Base-by-base conservation (phyloP, 192 early-diverging fungal genomes). In the Paraglomus occultum region DNA sequence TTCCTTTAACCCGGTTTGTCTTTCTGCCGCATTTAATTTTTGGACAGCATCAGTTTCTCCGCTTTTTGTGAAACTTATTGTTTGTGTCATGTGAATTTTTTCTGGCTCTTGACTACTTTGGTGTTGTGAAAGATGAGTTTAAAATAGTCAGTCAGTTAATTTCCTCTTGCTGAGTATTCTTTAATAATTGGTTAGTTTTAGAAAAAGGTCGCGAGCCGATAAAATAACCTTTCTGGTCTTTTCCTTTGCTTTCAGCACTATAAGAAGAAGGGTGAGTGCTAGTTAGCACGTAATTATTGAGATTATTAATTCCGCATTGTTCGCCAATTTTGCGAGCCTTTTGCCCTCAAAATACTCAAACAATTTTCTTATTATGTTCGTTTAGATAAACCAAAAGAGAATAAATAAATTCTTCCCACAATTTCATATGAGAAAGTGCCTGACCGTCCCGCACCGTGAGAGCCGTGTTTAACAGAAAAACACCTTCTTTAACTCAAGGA, bases 351-450 rank as follows among this genome's bases (percentile, higher is more conserved):
- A 62, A 45, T 44, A 62, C 60, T 44, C 60, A 62, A 17, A 62
- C 18, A 45, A 62, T 45, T 7, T 62, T 62, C 14, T 44, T 17
- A 62, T 62, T 8, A 17, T 62, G 8, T 1, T 45, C 45, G 44
- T 62, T 62, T 44, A 62, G 42, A 5, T 62, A 62, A 46, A 5
- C 45, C 45, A 62, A 8, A 1, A 62, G 17, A 17, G 60, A 62
- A 62, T 44, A 62, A 62, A 62, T 62, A 12, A 62, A 62, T 43
- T 62, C 60, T 62, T 46, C 15, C 45, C 60, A 62, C 15, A 1
- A 62, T 46, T n/a, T 44, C 60, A 62, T 43, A 62, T 62, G 60
- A 46, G 60, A 62, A 62, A 62, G 60, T 5, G 60, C 60, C 17
- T 62, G 38, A 9, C 60, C 60, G 15, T 62, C 40, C 4, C 12